Conservation (phyloP, 1,284 basidiomycete genomes). For the Vanrija pseudolonga region DNA sequence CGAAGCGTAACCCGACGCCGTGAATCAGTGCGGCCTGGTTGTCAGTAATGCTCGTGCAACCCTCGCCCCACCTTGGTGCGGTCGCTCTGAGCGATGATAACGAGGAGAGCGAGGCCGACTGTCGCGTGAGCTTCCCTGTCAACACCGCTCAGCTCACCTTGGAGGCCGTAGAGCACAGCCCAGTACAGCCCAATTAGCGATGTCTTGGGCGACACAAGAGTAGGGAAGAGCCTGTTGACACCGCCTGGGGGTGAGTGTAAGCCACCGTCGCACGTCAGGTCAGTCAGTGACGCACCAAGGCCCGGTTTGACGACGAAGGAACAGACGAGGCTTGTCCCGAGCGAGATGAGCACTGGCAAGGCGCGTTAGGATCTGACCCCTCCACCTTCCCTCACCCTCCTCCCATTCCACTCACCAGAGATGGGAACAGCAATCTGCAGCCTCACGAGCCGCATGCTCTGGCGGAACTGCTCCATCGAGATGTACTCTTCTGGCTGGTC, state of each 20-base stretch:
- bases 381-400: background rate
- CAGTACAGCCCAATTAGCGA: constrained; percentile 66
- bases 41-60: background rate
- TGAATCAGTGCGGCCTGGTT: constrained; percentile 62
- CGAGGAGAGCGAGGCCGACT: constrained; percentile 73
- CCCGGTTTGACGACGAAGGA: constrained; percentile 46
- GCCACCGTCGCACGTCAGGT: background rate
- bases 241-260: constrained; percentile 48
- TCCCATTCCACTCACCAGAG: constrained; percentile 53
- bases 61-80: constrained; percentile 71
- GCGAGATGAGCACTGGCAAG: constrained; percentile 32
- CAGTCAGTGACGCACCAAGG: constrained; percentile 25
- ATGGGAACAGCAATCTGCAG: constrained; percentile 74
- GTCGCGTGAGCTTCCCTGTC: constrained; percentile 39
- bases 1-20: constrained; percentile 72
- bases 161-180: constrained; percentile 46
- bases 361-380: background rate
- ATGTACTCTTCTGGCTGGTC: constrained; percentile 41
- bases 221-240: constrained; percentile 60
- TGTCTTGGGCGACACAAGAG: constrained; percentile 67
- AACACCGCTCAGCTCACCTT: constrained; percentile 18
- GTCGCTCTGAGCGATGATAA: constrained; percentile 65
- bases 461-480: constrained; percentile 42
- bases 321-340: constrained; percentile 43
- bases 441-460: constrained; percentile 51